These are phyloP conservation scores for Hura crepitans DNA, from an alignment of 441 rosid species.

Conservation along the genomic window DNA sequence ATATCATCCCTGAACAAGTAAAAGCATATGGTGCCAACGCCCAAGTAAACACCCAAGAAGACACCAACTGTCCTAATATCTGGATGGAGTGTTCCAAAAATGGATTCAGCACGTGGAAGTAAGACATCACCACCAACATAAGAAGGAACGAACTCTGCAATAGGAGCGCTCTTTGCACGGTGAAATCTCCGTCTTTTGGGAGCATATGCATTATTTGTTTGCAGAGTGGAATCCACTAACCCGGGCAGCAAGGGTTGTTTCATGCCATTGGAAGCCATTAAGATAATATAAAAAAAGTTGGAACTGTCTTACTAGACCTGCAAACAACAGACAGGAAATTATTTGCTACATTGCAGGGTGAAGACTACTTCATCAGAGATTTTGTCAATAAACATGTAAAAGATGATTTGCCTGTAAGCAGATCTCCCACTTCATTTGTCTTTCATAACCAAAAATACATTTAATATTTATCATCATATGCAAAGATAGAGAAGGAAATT, in stretches of 20 bases:
- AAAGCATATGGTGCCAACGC: slow-evolving; percentile 38
- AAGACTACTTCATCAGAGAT: too few relatives aligned
- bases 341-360: too few relatives aligned
- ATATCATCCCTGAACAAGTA: slow-evolving; percentile 36
- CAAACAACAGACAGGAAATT: too few relatives aligned
- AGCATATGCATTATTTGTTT: slow-evolving; percentile 21
- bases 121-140: slow-evolving; percentile 26
- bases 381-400: too few relatives aligned
- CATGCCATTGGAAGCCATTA: slow-evolving; percentile 42
- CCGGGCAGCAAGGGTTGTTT: slow-evolving; percentile 36
- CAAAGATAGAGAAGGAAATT: too few relatives aligned
- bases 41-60: slow-evolving; percentile 31
- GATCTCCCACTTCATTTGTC: too few relatives aligned
- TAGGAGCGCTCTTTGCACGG: slow-evolving; percentile 49
- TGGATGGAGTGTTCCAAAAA: slow-evolving; percentile 36
- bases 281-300: not conserved
- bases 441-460: too few relatives aligned
- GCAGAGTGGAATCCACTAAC: slow-evolving; percentile 25
- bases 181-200: slow-evolving; percentile 40
- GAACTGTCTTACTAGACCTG: slow-evolving; percentile 11
- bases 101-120: slow-evolving; percentile 24
- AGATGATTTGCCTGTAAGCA: too few relatives aligned
- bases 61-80: slow-evolving; percentile 33
- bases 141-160: slow-evolving; percentile 29
- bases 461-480: too few relatives aligned